Evolutionary conservation across 2,329 filamentous ascomycete species (phyloP).

Genomic region (Chaetothyriales sp.): DNA sequence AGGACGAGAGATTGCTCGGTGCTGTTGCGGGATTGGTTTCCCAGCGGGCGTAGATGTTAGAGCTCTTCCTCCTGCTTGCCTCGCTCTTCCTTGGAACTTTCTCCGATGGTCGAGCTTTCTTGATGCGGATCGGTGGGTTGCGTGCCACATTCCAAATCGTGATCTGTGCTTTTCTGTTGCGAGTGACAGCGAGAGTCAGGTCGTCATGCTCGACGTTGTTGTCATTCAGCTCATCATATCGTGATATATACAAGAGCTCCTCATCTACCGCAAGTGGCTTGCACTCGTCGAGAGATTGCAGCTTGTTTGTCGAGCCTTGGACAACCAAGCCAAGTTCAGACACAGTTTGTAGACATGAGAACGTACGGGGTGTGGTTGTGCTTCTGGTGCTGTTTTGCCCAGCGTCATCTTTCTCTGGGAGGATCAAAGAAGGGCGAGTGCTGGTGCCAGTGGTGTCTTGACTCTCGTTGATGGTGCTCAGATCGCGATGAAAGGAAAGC

Average conservation of each 20-base stretch:
- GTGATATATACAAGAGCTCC: constrained; percentile 12
- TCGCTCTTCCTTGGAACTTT: constrained; percentile 30
- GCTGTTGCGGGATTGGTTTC: constrained; percentile 54
- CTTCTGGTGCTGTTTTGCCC: not conserved
- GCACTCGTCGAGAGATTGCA: constrained; percentile 10
- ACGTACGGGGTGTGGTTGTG: constrained; percentile 12
- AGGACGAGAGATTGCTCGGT: constrained; percentile 38
- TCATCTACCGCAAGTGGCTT: constrained; percentile 10
- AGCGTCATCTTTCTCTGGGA: constrained; percentile 24
- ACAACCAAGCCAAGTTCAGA: constrained; percentile 17
- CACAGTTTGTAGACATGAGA: constrained; percentile 13
- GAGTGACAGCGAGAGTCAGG: not conserved
- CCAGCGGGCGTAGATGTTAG: constrained; percentile 40
- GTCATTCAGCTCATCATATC: constrained; percentile 4
- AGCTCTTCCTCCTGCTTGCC: constrained; percentile 41
- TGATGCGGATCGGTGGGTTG: constrained; percentile 25
- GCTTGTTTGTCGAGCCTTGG: constrained; percentile 10
- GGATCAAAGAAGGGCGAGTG: constrained; percentile 32
- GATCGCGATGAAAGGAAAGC: constrained; percentile 23
- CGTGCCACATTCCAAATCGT: constrained; percentile 20
- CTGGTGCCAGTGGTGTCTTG: constrained; percentile 23
- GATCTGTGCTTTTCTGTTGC: constrained; percentile 6
- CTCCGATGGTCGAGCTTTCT: constrained; percentile 18
- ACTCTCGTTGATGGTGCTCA: constrained; percentile 15
- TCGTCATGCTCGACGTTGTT: not conserved